phyloP scores from a whole-genome alignment of 75 land plant genomes.

The Sequoiadendron giganteum region DNA sequence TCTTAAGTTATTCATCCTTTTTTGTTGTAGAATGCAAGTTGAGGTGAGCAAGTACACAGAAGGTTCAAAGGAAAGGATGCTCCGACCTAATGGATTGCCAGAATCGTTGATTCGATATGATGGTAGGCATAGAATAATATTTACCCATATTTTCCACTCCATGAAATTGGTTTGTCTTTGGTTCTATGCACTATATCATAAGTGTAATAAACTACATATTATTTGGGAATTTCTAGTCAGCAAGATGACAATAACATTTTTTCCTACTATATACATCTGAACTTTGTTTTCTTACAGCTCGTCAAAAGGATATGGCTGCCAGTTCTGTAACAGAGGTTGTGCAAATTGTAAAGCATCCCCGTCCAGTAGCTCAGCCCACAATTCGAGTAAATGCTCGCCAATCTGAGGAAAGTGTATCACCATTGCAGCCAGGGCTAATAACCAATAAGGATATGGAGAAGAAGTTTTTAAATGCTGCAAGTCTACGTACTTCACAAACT shows the following conservation, averaged over 20 bases:
- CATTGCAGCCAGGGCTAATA: neutral
- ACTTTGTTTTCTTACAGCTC: slow-evolving; percentile 42
- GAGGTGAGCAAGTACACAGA: slow-evolving; percentile 98
- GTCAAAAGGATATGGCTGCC: slow-evolving; percentile 86
- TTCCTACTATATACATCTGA: neutral
- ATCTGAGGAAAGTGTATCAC: slow-evolving; percentile 16
- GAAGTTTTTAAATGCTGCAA: slow-evolving; percentile 10
- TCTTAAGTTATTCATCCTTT: neutral
- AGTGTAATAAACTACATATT: neutral
- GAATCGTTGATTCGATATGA: slow-evolving; percentile 91
- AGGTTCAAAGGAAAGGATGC: slow-evolving; percentile 65
- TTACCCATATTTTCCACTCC: neutral
- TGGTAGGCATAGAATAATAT: slow-evolving; percentile 37
- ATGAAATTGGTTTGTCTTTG: neutral
- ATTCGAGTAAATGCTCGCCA: slow-evolving; percentile 8
- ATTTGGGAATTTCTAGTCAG: neutral
- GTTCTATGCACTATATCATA: neutral
- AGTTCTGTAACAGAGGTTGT: slow-evolving; percentile 82
- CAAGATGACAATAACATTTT: neutral
- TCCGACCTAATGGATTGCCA: slow-evolving; percentile 91
- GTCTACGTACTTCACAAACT: slow-evolving; percentile 24
- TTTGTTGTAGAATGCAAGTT: slow-evolving; percentile 87
- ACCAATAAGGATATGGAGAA: neutral
- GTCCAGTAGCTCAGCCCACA: slow-evolving; percentile 18
- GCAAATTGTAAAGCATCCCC: slow-evolving; percentile 74